Conservation (phyloP, 768 basidiomycete genomes). For the Tulasnella sp. region DNA sequence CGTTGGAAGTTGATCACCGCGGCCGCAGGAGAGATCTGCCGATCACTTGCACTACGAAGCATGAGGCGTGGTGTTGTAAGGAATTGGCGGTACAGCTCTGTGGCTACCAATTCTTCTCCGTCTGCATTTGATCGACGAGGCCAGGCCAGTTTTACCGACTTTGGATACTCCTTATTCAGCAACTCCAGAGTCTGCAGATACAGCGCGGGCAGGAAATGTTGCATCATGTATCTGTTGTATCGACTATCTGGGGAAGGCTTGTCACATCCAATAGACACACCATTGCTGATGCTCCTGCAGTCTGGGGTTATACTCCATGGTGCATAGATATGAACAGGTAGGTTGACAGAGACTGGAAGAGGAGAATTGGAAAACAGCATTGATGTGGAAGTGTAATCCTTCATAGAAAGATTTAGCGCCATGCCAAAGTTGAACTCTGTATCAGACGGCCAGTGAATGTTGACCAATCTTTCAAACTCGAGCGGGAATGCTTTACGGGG, state of each 20-base stretch:
- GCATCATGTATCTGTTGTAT: constrained; percentile 11
- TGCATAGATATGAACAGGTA: constrained; percentile 21
- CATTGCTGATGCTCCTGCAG: constrained; percentile 12
- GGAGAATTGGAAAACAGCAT: constrained; percentile 1
- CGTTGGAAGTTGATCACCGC: neutral
- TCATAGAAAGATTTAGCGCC: neutral
- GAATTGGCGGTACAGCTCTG: constrained; percentile 2
- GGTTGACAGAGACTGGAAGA: neutral
- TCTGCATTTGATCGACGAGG: neutral
- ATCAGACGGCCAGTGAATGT: neutral
- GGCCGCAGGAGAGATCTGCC: neutral
- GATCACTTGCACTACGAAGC: neutral
- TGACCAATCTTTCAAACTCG: neutral
- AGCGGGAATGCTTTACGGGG: neutral
- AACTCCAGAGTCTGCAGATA: constrained; percentile 13
- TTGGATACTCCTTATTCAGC: neutral
- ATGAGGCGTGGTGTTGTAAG: neutral
- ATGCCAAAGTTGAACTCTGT: neutral
- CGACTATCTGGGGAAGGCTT: neutral
- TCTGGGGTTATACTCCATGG: constrained; percentile 22
- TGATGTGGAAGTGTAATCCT: neutral
- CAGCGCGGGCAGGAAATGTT: neutral
- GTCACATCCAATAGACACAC: neutral
- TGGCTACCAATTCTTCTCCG: neutral
- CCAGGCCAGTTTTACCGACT: neutral